Conservation (phyloP, 371 early-diverging fungal species). For the Rhizopus delemar region DNA sequence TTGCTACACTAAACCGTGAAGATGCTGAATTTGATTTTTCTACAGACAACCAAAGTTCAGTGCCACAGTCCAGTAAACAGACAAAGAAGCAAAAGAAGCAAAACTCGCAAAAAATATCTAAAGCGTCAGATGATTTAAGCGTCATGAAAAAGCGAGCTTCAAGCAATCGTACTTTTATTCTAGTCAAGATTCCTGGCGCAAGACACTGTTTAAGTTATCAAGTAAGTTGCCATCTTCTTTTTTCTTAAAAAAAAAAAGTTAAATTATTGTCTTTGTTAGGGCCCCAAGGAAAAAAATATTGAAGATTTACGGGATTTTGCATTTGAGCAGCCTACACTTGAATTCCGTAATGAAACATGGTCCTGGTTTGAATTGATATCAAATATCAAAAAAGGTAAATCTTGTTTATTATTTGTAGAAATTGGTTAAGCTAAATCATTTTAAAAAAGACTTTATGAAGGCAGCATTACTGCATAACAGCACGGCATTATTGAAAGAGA, state of each 20-base stretch:
- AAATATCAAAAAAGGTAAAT: slow-evolving; percentile 60
- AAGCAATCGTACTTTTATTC: slow-evolving; percentile 66
- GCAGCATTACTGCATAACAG: slow-evolving; percentile 50
- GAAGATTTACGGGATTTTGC: slow-evolving; percentile 71
- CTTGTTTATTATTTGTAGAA: neutral
- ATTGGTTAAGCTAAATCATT: neutral
- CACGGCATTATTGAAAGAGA: slow-evolving; percentile 48
- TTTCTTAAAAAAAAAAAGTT: neutral
- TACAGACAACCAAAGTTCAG: slow-evolving; percentile 6
- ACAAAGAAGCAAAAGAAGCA: slow-evolving; percentile 11
- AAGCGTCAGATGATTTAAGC: slow-evolving; percentile 30
- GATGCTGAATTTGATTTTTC: slow-evolving; percentile 3
- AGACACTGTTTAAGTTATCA: slow-evolving; percentile 70
- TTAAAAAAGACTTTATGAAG: slow-evolving; percentile 41
- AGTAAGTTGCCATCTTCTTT: slow-evolving; percentile 33
- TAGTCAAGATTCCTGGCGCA: slow-evolving; percentile 71
- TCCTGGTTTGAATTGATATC: slow-evolving; percentile 69
- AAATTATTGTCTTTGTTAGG: slow-evolving; percentile 29
- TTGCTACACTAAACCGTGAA: neutral
- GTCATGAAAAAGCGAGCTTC: slow-evolving; percentile 72
- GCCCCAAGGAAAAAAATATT: slow-evolving; percentile 67
- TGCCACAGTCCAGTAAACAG: neutral
- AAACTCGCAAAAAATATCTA: slow-evolving; percentile 5
- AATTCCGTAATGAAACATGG: slow-evolving; percentile 76
- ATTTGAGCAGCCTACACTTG: slow-evolving; percentile 68